Evolutionary conservation across 305 asterid species (phyloP).

Genomic region (Lippia alba): DNA sequence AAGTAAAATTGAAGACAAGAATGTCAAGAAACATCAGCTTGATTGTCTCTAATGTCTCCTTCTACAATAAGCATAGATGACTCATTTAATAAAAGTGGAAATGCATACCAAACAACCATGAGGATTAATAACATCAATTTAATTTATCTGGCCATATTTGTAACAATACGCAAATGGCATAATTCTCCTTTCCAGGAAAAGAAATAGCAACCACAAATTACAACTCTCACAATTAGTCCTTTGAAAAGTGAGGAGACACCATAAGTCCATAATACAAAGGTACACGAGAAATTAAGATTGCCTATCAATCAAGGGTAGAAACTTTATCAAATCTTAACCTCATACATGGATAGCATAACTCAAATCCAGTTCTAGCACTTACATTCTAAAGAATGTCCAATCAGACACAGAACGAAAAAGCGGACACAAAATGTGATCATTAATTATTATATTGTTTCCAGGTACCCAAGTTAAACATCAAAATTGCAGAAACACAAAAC

Average conservation of each 20-base stretch:
- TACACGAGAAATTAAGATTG: too few species aligned
- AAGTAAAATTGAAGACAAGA: too few species aligned
- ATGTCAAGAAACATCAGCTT: too few species aligned
- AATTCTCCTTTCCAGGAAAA: neutral
- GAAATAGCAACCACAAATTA: conserved; percentile 8
- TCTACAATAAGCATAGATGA: neutral
- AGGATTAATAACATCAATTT: neutral
- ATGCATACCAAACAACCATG: neutral
- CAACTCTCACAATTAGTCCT: too few species aligned
- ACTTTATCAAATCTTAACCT: neutral
- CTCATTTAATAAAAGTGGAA: neutral
- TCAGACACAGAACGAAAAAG: neutral
- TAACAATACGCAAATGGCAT: neutral
- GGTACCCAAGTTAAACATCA: neutral
- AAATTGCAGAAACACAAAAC: neutral
- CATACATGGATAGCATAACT: neutral
- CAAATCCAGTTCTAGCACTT: neutral
- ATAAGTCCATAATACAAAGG: too few species aligned
- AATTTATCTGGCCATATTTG: neutral
- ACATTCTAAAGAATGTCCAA: neutral
- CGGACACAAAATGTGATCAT: neutral
- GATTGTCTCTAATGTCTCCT: too few species aligned
- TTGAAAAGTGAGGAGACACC: too few species aligned
- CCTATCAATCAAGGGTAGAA: neutral
- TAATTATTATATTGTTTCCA: neutral